phyloP scores from a whole-genome alignment of 306 rosid genomes.

The Trifolium subterraneum region DNA sequence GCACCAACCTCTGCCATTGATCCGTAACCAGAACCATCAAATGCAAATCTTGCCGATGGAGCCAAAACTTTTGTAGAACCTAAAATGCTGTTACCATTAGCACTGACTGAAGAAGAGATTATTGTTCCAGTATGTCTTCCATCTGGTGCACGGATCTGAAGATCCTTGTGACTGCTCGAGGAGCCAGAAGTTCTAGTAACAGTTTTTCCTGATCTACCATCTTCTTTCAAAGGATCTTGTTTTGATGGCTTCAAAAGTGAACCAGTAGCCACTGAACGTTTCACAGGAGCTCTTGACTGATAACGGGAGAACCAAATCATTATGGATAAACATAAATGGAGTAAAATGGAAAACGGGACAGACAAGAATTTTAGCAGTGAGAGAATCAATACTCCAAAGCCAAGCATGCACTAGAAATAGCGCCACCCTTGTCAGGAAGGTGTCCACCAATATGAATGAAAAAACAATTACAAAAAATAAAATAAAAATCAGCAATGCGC shows the following conservation, averaged over 20 bases:
- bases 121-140: constrained; percentile 62
- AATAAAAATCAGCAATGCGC: neutral
- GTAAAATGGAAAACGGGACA: neutral
- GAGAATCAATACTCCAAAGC: constrained; percentile 18
- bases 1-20: constrained; percentile 68
- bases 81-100: constrained; percentile 61
- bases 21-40: constrained; percentile 66
- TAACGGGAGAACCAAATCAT: constrained; percentile 43
- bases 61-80: constrained; percentile 59
- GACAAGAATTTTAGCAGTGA: neutral
- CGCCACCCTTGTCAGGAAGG: neutral
- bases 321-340: constrained; percentile 16
- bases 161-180: constrained; percentile 63
- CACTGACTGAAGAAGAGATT: constrained; percentile 56
- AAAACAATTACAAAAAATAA: neutral
- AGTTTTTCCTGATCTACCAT: constrained; percentile 77
- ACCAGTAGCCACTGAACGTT: constrained; percentile 65
- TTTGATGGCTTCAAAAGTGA: constrained; percentile 69
- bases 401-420: constrained; percentile 13
- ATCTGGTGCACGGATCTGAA: constrained; percentile 59
- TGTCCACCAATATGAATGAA: constrained; percentile 13
- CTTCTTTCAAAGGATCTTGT: constrained; percentile 84
- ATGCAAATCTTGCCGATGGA: constrained; percentile 50
- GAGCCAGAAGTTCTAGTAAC: constrained; percentile 61
- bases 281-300: constrained; percentile 70